phyloP scores from a whole-genome alignment of 495 filamentous ascomycete species.

The Ramalina intermedia region DNA sequence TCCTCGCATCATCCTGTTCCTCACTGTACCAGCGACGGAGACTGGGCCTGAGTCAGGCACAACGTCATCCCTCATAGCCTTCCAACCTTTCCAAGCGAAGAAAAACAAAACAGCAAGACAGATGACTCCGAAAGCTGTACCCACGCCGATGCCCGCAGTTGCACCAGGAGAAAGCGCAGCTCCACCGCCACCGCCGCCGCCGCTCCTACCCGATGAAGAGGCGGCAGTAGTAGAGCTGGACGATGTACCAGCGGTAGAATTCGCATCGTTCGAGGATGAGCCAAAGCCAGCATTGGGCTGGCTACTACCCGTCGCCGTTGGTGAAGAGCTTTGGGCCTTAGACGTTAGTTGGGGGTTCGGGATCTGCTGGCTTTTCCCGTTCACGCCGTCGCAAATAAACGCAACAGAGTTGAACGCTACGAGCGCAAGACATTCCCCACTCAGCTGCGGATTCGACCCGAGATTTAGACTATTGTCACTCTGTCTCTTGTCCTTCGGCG shows the following conservation, averaged over 20 bases:
- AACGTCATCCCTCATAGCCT: no score
- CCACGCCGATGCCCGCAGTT: not conserved
- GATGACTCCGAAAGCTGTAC: not conserved
- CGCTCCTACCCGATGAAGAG: not conserved
- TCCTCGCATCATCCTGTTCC: no score
- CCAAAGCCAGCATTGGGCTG: no score
- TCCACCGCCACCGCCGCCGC: not conserved
- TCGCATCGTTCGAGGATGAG: no score
- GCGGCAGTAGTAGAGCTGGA: not conserved
- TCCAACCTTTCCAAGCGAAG: not conserved
- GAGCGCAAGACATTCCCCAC: not conserved
- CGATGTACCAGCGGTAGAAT: no score
- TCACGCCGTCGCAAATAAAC: constrained; percentile 2
- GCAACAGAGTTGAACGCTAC: constrained; percentile 3
- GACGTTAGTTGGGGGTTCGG: no score
- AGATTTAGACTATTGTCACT: not conserved
- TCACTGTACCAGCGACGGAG: no score
- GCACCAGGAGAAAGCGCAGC: not conserved
- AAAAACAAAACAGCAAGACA: not conserved
- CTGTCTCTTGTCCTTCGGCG: not conserved
- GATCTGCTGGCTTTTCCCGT: not conserved
- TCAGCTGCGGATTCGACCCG: not conserved
- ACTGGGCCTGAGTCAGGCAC: no score
- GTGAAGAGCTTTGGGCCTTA: no score
- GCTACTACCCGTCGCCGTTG: no score